These are phyloP conservation scores for Lactifluus pinguis DNA, from an alignment of 768 basidiomycete genomes.

Conservation along the genomic window DNA sequence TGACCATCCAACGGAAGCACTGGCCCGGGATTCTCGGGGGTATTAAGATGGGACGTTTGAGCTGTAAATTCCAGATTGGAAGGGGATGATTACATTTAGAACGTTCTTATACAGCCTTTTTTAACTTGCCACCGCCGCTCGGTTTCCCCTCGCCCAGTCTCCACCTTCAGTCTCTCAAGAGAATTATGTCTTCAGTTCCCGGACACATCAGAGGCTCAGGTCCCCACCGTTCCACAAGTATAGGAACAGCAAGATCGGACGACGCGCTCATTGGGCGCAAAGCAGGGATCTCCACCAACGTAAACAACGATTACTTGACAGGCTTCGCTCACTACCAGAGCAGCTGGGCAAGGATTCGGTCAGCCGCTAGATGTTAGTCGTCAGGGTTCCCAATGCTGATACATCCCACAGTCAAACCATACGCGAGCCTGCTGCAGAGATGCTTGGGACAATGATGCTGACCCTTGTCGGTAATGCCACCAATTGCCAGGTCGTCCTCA, in stretches of 20 bases:
- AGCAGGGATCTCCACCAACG: background rate
- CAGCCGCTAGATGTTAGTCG: background rate
- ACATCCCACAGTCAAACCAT: background rate
- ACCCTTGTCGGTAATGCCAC: slow-evolving; percentile 19
- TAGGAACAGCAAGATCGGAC: background rate
- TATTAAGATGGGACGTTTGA: background rate
- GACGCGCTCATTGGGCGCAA: background rate
- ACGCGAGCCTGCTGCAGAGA: slow-evolving; percentile 24
- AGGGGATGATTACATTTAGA: background rate
- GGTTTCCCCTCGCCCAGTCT: background rate
- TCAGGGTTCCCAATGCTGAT: background rate
- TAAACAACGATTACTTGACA: slow-evolving; percentile 1
- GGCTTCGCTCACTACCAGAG: slow-evolving; percentile 9
- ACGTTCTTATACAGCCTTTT: background rate
- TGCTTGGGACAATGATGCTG: slow-evolving; percentile 23
- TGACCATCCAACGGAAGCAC: no score
- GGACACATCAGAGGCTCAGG: background rate
- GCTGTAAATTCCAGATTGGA: background rate
- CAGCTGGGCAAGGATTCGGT: slow-evolving; percentile 19
- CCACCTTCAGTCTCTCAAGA: no score
- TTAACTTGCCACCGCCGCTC: background rate
- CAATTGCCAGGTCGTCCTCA: slow-evolving; percentile 21
- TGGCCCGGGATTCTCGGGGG: no score
- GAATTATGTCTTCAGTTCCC: background rate
- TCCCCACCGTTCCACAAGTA: background rate